Base-by-base conservation (phyloP, 129 eudicot genomes). In the Pseudognaphalium luteoalbum region DNA sequence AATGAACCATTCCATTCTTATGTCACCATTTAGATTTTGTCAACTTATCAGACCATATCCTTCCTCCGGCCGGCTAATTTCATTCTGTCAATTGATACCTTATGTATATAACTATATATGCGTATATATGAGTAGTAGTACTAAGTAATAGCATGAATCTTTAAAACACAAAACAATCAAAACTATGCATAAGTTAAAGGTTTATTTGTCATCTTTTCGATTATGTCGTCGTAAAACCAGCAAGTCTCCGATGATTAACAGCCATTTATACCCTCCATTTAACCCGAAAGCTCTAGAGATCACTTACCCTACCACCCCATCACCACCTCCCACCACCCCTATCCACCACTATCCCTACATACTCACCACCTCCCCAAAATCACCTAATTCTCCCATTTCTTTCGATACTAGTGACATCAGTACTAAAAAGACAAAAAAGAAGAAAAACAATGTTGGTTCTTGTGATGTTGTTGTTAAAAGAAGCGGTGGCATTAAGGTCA, bases 251-350 rank as follows among this genome's bases (percentile, higher is more conserved):
- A 29, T 84, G 0, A 8, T 79, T 14, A 12, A 47, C 15, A 16
- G 75, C 29, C 72, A 68, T 60, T 63, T 72, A n/a, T 85, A 84
- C 80, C 82, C 91, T n/a, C 87, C 85, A 0, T 19, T 84, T 58
- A 84, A 86, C 80, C 86, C 87, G 2, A 86, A 77, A 73, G 44
- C 75, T 34, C 34, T 75, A 14, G 91, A 89, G 44, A 86, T 89
- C 4, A 30, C 89, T 12, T 86, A 72, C 73, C 89, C 91, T 5
- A 21, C 19, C 33, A 69, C 42, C 39, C 88, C 91, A 12, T 81
- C 81, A 6, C 88, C 94, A 19, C 94, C 94, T 34, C 87, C 90
- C 41, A 76, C 87, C 35, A 86, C 90, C 70, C 87, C 90, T 29
- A 65, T 16, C 10, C 25, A 50, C 71, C 78, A 56, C 4, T 6